phyloP scores from a whole-genome alignment of 768 basidiomycete species.

The Rhizopogon vesiculosus region DNA sequence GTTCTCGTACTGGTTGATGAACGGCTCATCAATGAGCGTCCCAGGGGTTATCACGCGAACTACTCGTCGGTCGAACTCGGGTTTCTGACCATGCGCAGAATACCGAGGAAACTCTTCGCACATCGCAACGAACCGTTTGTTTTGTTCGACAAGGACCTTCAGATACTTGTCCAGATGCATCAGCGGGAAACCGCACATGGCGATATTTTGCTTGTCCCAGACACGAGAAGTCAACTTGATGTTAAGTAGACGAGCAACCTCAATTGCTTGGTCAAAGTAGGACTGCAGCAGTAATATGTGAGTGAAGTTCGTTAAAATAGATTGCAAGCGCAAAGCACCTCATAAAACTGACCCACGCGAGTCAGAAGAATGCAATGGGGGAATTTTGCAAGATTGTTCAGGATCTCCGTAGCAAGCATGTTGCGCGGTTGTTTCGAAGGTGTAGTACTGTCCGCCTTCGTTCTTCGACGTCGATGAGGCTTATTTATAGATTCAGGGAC shows the following conservation, averaged over 20 bases:
- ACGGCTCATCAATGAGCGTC: conserved; percentile 89
- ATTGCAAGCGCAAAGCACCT: conserved; percentile 44
- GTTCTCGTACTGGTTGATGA: conserved; percentile 81
- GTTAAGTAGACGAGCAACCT: conserved; percentile 69
- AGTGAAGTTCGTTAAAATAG: neutral
- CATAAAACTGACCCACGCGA: conserved; percentile 92
- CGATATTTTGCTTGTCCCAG: conserved; percentile 64
- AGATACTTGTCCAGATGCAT: conserved; percentile 82
- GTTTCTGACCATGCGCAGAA: conserved; percentile 42
- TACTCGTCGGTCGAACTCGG: conserved; percentile 74
- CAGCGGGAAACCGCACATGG: conserved; percentile 92
- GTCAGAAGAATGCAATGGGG: conserved; percentile 90
- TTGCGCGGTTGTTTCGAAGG: conserved; percentile 31
- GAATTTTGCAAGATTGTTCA: conserved; percentile 66
- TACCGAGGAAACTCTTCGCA: conserved; percentile 83
- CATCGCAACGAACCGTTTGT: conserved; percentile 84
- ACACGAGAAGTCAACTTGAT: conserved; percentile 79
- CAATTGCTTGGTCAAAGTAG: conserved; percentile 86
- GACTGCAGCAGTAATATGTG: conserved; percentile 47
- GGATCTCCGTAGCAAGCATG: conserved; percentile 64
- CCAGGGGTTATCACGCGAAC: conserved; percentile 89
- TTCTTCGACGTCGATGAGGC: neutral
- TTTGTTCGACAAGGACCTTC: conserved; percentile 78
- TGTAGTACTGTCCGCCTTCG: neutral
- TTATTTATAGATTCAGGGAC: neutral